Evolutionary conservation across 75 land plant genomes (phyloP).

Genomic region (Adiantum capillusveneris): DNA sequence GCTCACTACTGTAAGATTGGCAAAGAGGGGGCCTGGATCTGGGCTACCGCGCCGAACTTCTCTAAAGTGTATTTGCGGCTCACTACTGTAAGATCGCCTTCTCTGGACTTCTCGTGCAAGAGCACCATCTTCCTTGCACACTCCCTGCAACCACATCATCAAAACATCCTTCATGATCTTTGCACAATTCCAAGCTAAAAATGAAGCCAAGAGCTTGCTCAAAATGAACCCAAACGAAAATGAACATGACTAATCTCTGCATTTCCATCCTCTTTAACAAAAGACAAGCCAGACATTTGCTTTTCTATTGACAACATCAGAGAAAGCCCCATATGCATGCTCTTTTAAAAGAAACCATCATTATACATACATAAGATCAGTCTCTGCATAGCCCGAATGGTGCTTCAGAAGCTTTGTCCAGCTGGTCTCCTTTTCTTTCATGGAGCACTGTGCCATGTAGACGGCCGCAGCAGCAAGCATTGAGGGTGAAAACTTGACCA

Average conservation of each 20-base stretch:
- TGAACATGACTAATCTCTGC: too few species aligned
- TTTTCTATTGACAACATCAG: too few species aligned
- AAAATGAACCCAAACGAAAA: too few species aligned
- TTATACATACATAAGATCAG: conserved; percentile 20
- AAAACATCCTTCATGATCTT: neutral
- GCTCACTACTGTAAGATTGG: too few species aligned
- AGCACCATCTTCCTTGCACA: conserved; percentile 27
- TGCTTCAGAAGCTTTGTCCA: conserved; percentile 29
- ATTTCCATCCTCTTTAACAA: too few species aligned
- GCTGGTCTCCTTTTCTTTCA: conserved; percentile 9
- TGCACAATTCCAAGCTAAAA: neutral
- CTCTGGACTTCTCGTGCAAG: conserved; percentile 20
- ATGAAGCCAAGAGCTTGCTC: too few species aligned
- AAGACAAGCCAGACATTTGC: too few species aligned
- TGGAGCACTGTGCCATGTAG: conserved; percentile 28
- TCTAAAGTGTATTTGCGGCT: conserved; percentile 33
- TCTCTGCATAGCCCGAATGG: conserved; percentile 34
- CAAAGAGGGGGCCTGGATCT: conserved; percentile 3
- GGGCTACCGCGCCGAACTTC: conserved; percentile 19
- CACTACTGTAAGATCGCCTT: conserved; percentile 27
- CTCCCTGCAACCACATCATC: conserved; percentile 9
- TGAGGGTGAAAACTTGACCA: conserved; percentile 35
- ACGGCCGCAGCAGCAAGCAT: conserved; percentile 43
- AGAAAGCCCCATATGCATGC: too few species aligned
- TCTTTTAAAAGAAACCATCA: neutral